Evolutionary conservation across 257 asterid genomes (phyloP), one percentile per base, ranked within the genome.

Genomic region (Gardenia jasminoides): DNA sequence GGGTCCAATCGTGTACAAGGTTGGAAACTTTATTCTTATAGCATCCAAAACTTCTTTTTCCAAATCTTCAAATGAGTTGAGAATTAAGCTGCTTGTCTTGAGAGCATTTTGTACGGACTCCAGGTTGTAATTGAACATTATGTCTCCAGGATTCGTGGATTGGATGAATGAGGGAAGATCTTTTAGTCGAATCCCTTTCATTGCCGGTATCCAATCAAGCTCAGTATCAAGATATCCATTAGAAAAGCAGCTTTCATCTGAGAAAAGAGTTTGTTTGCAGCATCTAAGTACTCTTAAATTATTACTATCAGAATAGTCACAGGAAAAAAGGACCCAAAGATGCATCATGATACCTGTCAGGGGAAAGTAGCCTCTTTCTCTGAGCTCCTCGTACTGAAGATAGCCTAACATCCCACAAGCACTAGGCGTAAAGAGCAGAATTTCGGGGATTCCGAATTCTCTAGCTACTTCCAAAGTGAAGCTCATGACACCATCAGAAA

Each of bases 211-310:
- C 91, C 91, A 86, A 22, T 88, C 87, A 24, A 88, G 74, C 64
- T 78, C 74, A 11, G 83, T 84, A 1, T 88, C 87, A 26, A 86
- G 87, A 83, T 76, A 88, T 67, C 91, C 91, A 66, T 86, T 84
- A 20, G 71, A 70, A 62, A 88, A 67, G 75, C 52, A 81, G 78
- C 87, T 84, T 48, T 84, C 86, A 86, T 88, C 91, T 88, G 9
- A 58, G 62, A 19, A 68, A 1, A 74, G 19, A 3, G 44, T n/a
- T 36, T 65, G 33, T 65, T 33, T 22, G 58, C 43, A 69, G 22
- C 41, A 74, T 16, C 50, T 56, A 70, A n/a, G 39, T 4, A 30
- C 4, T 72, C 41, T 10, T 43, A 59, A 59, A 54, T 36, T 36
- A 69, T 15, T 44, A n/a, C n/a, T n/a, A 43, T 70, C 17, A 1